Conservation (phyloP, 2,329 filamentous ascomycete genomes). For the Pseudogymnoascus pannorum region DNA sequence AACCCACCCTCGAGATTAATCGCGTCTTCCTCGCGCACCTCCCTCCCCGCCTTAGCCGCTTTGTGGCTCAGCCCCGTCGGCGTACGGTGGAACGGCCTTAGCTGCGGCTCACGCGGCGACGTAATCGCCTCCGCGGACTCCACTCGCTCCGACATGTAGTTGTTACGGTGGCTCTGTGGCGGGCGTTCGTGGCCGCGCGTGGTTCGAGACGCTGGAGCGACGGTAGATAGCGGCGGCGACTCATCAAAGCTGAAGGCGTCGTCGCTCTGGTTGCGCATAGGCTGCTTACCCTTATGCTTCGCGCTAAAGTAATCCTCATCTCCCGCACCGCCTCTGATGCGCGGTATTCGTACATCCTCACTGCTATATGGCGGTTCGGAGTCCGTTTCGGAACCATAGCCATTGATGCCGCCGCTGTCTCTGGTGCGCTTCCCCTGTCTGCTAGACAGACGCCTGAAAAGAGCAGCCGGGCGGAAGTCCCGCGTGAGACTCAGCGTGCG, state of each 20-base stretch:
- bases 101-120: slow-evolving; percentile 12
- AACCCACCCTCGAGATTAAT: slow-evolving; percentile 78
- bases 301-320: slow-evolving; percentile 44
- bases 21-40: slow-evolving; percentile 37
- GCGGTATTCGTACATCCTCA: slow-evolving; percentile 23
- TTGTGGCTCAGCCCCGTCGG: slow-evolving; percentile 62
- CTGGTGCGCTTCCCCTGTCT: slow-evolving; percentile 27
- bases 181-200: background rate
- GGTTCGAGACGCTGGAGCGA: background rate
- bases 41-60: slow-evolving; percentile 45
- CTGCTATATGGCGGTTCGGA: slow-evolving; percentile 13
- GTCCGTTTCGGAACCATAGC: slow-evolving; percentile 42
- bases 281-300: background rate
- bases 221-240: background rate
- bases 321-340: slow-evolving; percentile 39
- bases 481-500: slow-evolving; percentile 56
- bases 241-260: background rate
- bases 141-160: background rate
- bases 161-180: background rate
- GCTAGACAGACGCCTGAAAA: slow-evolving; percentile 42
- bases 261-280: background rate
- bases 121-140: background rate
- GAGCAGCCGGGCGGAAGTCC: slow-evolving; percentile 37
- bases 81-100: slow-evolving; percentile 52
- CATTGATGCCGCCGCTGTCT: slow-evolving; percentile 50